A percentile compares a stretch with the other conserved stretches of the same genome.
These are phyloP conservation scores for Pleoardoris graminearum DNA, from an alignment of 2,329 filamentous ascomycete species.

Conservation along the genomic window DNA sequence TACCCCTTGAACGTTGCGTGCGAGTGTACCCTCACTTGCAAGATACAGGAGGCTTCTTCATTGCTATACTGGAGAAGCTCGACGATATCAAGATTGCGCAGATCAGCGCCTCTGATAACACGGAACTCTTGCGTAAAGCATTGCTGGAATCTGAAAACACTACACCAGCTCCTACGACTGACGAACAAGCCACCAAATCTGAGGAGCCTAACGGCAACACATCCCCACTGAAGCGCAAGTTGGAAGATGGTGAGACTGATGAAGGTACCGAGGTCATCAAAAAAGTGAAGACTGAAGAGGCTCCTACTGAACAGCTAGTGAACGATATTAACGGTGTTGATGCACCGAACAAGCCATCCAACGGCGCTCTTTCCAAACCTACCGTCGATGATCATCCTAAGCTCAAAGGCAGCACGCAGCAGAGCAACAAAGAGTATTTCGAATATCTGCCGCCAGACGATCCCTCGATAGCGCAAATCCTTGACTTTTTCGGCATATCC, in stretches of 20 bases:
- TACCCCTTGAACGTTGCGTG: conserved; percentile 89
- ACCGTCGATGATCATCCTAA: conserved; percentile 22
- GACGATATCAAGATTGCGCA: conserved; percentile 59
- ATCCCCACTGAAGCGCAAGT: conserved; percentile 44
- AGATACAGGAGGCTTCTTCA: conserved; percentile 97
- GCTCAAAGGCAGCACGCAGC: conserved; percentile 51
- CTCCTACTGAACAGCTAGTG: conserved; percentile 18
- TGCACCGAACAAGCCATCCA: conserved; percentile 18
- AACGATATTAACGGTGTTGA: conserved; percentile 18
- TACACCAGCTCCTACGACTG: conserved; percentile 15
- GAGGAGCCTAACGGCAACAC: conserved; percentile 13
- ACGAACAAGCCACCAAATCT: conserved; percentile 12
- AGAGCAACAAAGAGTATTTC: conserved; percentile 80
- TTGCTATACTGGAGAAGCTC: conserved; percentile 90
- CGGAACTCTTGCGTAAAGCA: conserved; percentile 28
- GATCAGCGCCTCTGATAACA: conserved; percentile 30
- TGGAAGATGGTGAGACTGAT: conserved; percentile 42
- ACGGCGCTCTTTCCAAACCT: conserved; percentile 15
- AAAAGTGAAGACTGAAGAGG: conserved; percentile 39
- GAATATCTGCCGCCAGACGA: conserved; percentile 81
- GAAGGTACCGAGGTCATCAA: conserved; percentile 26
- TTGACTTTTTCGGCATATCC: conserved; percentile 82
- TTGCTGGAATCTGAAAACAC: conserved; percentile 8
- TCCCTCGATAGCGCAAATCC: conserved; percentile 75
- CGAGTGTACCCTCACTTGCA: conserved; percentile 93